Conservation (phyloP, 768 basidiomycete genomes). For the Serendipita sp. region DNA sequence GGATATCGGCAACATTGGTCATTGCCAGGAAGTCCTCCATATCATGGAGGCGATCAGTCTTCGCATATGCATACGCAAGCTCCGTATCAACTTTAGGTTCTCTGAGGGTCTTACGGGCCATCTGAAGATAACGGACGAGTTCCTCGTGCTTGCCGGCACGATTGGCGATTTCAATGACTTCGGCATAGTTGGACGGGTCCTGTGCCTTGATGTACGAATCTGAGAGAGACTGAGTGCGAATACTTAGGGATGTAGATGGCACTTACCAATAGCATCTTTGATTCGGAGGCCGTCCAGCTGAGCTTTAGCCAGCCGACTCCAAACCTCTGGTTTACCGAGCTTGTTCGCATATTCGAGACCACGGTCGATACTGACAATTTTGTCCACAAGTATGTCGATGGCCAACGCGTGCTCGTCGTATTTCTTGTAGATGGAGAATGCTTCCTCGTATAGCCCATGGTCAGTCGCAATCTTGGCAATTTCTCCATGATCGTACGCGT, state of each 20-base stretch:
- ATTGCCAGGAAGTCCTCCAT: constrained; percentile 99
- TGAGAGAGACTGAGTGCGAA: constrained; percentile 16
- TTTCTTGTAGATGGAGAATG: constrained; percentile 94
- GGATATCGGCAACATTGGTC: constrained; percentile 95
- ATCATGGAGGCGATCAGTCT: constrained; percentile 75
- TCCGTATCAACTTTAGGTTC: constrained; percentile 98
- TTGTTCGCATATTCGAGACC: constrained; percentile 92
- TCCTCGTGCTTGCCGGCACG: constrained; percentile 89
- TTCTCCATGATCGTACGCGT: constrained; percentile 86
- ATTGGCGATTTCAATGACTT: constrained; percentile 91
- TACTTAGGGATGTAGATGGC: neutral
- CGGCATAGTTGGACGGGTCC: constrained; percentile 82
- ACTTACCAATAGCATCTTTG: constrained; percentile 86
- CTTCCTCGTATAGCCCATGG: constrained; percentile 89
- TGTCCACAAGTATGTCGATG: constrained; percentile 95
- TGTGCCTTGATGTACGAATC: constrained; percentile 98
- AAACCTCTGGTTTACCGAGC: constrained; percentile 90
- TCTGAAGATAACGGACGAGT: constrained; percentile 91
- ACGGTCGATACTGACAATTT: constrained; percentile 94
- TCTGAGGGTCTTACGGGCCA: constrained; percentile 92
- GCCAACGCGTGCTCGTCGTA: constrained; percentile 89
- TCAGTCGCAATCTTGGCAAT: constrained; percentile 96
- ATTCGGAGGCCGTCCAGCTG: constrained; percentile 95
- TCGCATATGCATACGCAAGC: constrained; percentile 94
- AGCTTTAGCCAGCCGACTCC: constrained; percentile 96